Percentiles rank a stretch among this genome's conserved stretches.
These are phyloP conservation scores for Ustilago crameri DNA, from an alignment of 1,284 basidiomycete genomes.

Conservation along the genomic window DNA sequence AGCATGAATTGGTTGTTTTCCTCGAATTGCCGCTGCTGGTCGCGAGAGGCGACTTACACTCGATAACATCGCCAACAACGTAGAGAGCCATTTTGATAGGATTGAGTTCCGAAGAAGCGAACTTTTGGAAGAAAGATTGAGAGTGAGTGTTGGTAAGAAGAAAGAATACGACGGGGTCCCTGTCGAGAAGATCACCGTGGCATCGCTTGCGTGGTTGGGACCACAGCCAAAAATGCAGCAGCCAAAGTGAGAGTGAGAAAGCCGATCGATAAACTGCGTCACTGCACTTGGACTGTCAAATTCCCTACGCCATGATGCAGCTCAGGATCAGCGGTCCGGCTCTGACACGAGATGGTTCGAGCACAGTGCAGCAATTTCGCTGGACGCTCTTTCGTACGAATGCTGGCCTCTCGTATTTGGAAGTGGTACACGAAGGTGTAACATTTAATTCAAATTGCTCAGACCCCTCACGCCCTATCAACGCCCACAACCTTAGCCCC, in stretches of 20 bases:
- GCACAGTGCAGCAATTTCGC: too few species aligned
- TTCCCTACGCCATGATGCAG: slow-evolving; percentile 28
- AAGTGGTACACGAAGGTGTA: background rate
- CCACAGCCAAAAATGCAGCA: background rate
- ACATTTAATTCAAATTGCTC: background rate
- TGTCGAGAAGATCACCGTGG: background rate
- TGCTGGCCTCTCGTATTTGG: background rate
- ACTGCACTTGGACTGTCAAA: slow-evolving; percentile 6
- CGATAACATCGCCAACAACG: slow-evolving; percentile 57
- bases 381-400: too few species aligned
- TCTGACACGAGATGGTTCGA: slow-evolving; percentile 3
- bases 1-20: too few species aligned
- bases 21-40: too few species aligned
- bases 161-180: background rate
- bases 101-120: background rate
- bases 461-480: too few species aligned
- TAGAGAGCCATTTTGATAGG: slow-evolving; percentile 52
- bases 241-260: slow-evolving; percentile 2
- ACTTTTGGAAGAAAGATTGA: background rate
- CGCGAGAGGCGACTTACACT: slow-evolving; percentile 61
- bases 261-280: slow-evolving; percentile 40
- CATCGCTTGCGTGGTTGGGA: slow-evolving; percentile 2
- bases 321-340: slow-evolving; percentile 24
- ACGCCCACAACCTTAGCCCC: too few species aligned
- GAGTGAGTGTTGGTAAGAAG: slow-evolving; percentile 7